Evolutionary conservation across 148 eudicot genomes (phyloP), one percentile per base, ranked within the genome.

Genomic region (Bassia scoparia): DNA sequence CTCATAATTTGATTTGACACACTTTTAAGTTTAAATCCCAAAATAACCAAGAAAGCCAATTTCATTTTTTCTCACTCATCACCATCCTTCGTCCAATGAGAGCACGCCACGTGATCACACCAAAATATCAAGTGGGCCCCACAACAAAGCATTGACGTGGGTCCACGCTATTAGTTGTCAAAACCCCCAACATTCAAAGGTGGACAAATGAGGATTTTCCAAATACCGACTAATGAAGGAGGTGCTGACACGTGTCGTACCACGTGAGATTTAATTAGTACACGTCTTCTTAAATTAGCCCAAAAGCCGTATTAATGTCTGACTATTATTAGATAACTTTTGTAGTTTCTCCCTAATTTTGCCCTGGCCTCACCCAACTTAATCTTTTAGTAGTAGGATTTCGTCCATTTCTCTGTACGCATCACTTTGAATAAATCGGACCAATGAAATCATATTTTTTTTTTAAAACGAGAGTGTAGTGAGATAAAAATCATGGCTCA

Each of bases 221-320:
- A 15, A 67, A n/a, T 54, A 50, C 78, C 67, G 73, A 23, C 72
- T 31, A 37, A 11, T 31, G 78, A 16, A 44, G 7, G 5, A 35
- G 7, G 3, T 18, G 2, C 1, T 24, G 78, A 68, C 73, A 68
- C 67, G 73, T 75, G 33, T n/a, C 20, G 0, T 3, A 23, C 24
- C 78, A 75, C 64, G 73, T 75, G 72, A 13, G 2, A 20, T 23
- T n/a, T 43, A 4, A 41, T 68, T 35, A 23, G 41, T 15, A 30
- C 61, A 33, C 44, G 61, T 12, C 61, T n/a, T 53, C 12, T 31
- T 26, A 43, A 21, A 33, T 53, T n/a, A 5, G 3, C 27, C 21
- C 61, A 69, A 69, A 20, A 20, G 61, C 60, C 72, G 53, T 9
- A 8, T 41, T 0, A 41, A 2, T 10, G 21, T 3, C 41, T 43